Evolutionary conservation across 768 basidiomycete genomes (phyloP).

Genomic region (Termitomyces bulborhizus): DNA sequence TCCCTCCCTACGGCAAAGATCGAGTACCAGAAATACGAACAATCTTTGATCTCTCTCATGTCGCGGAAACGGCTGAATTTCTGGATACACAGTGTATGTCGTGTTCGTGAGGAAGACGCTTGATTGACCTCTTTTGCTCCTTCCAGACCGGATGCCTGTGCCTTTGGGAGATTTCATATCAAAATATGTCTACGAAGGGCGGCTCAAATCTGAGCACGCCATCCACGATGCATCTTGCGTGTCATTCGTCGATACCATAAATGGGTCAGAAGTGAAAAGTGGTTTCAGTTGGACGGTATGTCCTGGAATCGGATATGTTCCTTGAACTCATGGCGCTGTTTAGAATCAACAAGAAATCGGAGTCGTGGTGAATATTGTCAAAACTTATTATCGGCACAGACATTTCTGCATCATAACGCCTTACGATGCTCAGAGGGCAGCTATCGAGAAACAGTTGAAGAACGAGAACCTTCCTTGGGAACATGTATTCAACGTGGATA

Average conservation of each 20-base stretch:
- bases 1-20: constrained; percentile 46
- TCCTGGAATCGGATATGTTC: not conserved
- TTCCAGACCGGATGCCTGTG: constrained; percentile 45
- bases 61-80: constrained; percentile 26
- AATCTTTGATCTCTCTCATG: constrained; percentile 40
- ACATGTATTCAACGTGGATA: constrained; percentile 46
- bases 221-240: constrained; percentile 29
- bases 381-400: constrained; percentile 28
- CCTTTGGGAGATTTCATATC: constrained; percentile 47
- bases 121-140: not conserved
- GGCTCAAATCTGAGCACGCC: constrained; percentile 31
- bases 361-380: constrained; percentile 34
- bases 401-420: constrained; percentile 47
- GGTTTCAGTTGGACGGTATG: constrained; percentile 42
- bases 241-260: constrained; percentile 36
- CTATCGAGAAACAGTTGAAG: constrained; percentile 30
- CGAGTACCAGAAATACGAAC: constrained; percentile 30
- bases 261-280: constrained; percentile 27
- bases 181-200: constrained; percentile 30
- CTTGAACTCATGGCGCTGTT: not conserved
- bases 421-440: constrained; percentile 46
- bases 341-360: constrained; percentile 39
- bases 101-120: not conserved
- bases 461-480: constrained; percentile 30
- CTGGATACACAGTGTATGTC: constrained; percentile 42